Base-by-base conservation (phyloP, 805 yeast genomes). In the Schizosaccharomyces lindneri region DNA sequence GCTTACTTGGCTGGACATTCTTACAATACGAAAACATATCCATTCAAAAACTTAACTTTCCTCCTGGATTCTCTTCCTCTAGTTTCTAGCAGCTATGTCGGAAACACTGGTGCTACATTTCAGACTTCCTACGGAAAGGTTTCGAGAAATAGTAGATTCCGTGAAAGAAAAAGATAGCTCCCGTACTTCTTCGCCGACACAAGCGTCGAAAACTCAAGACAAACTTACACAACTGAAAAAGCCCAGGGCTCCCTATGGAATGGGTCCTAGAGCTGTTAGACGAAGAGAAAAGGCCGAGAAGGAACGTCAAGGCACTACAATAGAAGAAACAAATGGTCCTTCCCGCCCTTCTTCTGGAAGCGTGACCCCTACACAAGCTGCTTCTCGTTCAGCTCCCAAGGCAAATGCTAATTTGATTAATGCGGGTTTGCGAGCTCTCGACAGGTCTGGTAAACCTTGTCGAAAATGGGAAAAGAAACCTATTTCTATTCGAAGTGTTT, bases 401-500 rank as follows among this genome's bases (percentile, higher is more conserved):
- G 67, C 70, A 24, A 64, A 63, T 43, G 64, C 64, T 32, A 67
- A 67, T 24, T 65, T 67, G 2, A 71, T 71, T 13, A 72, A 72
- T 61, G 73, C 74, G 43, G 64, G 68, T 29, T 64, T 72, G 43
- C 63, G 71, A 39, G 74, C 71, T 1, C 67, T 78, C 36, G 79
- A 78, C 64, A 72, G 76, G 24, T 67, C 73, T 27, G 78, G 78
- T 3, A 70, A 67, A 46, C 74, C 75, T 19, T 73, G 75, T 59
- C 69, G 81, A 59, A 70, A 70, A 62, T 78, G 82, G 82, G 64
- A 62, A 9, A 73, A 73, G 63, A 67, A 57, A 43, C 43, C 43
- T 57, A 21, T 57, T 19, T 29, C 39, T 36, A 41, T 57, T 51
- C 57, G 36, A 21, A 51, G 57, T 24, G 27, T 51, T 3, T 51